Percentiles rank a stretch among this genome's conserved stretches.
Conservation (phyloP, 2,329 filamentous ascomycete species). For the Thelonectria olida region DNA sequence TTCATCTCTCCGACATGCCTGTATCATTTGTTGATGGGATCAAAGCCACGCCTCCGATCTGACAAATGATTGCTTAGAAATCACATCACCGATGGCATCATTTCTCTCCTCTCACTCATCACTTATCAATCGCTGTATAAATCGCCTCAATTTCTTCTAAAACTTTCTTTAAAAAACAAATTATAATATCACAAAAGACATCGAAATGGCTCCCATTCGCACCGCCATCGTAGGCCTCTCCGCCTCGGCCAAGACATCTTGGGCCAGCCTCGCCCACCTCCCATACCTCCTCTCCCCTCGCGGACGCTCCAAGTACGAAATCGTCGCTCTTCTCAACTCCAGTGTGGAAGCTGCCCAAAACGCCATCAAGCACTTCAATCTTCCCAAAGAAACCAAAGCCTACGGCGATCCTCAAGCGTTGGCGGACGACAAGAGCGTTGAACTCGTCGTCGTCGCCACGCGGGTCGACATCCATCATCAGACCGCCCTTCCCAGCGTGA, state of each 20-base stretch:
- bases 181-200: too few species aligned
- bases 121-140: background rate
- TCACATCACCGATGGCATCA: constrained; percentile 21
- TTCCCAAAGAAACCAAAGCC: constrained; percentile 52
- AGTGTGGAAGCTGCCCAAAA: constrained; percentile 53
- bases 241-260: constrained; percentile 58
- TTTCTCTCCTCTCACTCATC: background rate
- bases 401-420: constrained; percentile 61
- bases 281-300: constrained; percentile 64
- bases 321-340: constrained; percentile 64
- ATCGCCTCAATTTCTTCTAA: background rate
- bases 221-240: constrained; percentile 68
- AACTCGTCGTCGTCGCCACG: constrained; percentile 64
- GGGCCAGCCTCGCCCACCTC: constrained; percentile 65
- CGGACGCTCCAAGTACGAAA: constrained; percentile 54
- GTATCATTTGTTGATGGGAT: background rate
- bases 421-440: constrained; percentile 58
- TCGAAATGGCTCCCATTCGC: constrained; percentile 59
- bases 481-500: constrained; percentile 56
- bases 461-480: constrained; percentile 62
- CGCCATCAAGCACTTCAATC: constrained; percentile 54
- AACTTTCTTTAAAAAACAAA: background rate
- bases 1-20: too few species aligned
- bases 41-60: background rate
- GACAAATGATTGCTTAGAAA: constrained; percentile 29